Evolutionary conservation across 2,329 filamentous ascomycete genomes (phyloP), one percentile per base, ranked within the genome.

Genomic region (Diaporthe sp.): DNA sequence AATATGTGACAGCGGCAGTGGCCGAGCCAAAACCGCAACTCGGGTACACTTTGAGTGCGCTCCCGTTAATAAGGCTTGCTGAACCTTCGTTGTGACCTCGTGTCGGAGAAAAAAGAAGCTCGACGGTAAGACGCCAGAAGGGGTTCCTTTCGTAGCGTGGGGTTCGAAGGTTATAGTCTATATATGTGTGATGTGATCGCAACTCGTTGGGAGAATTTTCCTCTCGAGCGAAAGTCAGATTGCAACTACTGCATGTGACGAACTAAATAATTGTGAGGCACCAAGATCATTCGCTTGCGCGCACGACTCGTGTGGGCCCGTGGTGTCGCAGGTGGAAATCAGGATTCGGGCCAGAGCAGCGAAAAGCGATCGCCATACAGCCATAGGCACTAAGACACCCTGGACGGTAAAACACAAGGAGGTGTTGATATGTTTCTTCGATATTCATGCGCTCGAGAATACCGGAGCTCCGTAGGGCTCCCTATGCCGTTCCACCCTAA

Each of bases 401-500:
- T 12, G 37, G 34, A 34, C 25, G 13, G 34, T 65, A 61, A 53
- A 44, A 63, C 47, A 34, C 20, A 44, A 53, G 60, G 47, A 55
- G 37, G 49, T 34, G 25, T 57, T 44, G 58, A 65, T 47, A 25
- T 37, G 68, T 57, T 25, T 51, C 39, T 63, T 61, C 37, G 25
- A 47, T 42, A 17, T 65, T 53, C 58, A 73, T 65, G 58, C 71
- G 25, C 49, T 47, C 49, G 49, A 65, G 20, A 25, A n/a, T 34
- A 34, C 44, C 57, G 37, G 71, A 65, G 49, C 58, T 65, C 58
- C 58, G 37, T 44, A n/a, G 25, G 49, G 13, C 39, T 47, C 20
- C 47, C 42, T 37, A 34, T 58, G 53, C 73, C 75, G 60, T 63
- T 49, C 71, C 73, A 73, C 2, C 72, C 72, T 84, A 83, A 34